Conservation (phyloP, 305 asterid genomes). For the Solanum hybrid region DNA sequence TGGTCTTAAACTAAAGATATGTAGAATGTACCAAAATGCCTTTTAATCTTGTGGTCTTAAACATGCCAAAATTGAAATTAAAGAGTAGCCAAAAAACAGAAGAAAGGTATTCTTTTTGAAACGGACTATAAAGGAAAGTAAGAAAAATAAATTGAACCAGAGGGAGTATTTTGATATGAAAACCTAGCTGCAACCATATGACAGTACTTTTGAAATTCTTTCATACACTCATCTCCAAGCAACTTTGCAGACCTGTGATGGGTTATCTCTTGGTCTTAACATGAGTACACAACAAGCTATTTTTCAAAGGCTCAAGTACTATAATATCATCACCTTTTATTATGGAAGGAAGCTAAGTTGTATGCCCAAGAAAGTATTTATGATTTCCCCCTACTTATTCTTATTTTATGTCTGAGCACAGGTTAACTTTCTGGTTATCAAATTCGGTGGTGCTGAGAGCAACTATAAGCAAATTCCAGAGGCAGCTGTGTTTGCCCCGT, state of each 20-base stretch:
- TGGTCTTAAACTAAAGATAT: not conserved
- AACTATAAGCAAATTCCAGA: conserved; percentile 38
- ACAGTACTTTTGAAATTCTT: not conserved
- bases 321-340: not conserved
- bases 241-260: not conserved
- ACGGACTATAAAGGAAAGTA: not conserved
- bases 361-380: not conserved
- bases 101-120: not conserved
- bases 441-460: conserved; percentile 60
- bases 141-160: not conserved
- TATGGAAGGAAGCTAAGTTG: not conserved
- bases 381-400: not conserved
- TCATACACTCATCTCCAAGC: not conserved
- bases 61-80: not conserved
- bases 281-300: not conserved
- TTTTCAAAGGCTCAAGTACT: not conserved
- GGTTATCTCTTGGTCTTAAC: not conserved
- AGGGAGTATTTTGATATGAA: not conserved
- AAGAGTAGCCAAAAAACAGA: not conserved
- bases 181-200: not conserved
- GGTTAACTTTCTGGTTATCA: conserved; percentile 87
- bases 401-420: conserved; percentile 17
- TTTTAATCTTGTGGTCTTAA: not conserved
- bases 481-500: conserved; percentile 24
- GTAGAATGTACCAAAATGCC: not conserved